These are phyloP conservation scores for Kluyveromyces aestuarii DNA, from an alignment of 805 yeast species.

Conservation along the genomic window DNA sequence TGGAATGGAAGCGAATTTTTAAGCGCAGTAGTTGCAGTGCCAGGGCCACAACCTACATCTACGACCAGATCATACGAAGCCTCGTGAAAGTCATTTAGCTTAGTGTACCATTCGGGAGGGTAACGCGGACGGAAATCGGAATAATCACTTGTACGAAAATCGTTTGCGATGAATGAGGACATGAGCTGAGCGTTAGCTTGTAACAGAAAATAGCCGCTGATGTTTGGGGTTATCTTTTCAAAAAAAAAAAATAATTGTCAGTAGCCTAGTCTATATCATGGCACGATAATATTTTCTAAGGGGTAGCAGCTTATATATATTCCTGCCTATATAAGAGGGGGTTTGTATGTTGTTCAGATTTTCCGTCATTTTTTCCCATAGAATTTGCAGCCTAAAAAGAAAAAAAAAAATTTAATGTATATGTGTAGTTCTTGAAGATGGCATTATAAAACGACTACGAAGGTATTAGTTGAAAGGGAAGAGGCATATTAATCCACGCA, in stretches of 20 bases:
- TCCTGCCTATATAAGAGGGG: no score
- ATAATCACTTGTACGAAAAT: conserved; percentile 47
- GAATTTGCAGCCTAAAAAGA: no score
- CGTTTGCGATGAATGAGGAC: conserved; percentile 52
- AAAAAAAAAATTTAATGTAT: no score
- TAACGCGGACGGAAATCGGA: conserved; percentile 58
- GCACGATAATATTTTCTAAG: background rate
- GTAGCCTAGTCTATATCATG: background rate
- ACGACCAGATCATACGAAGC: conserved; percentile 35
- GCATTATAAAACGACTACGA: no score
- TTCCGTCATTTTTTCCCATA: no score
- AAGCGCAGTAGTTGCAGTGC: conserved; percentile 55
- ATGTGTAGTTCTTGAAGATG: no score
- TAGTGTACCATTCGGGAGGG: conserved; percentile 40
- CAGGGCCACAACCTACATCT: conserved; percentile 79
- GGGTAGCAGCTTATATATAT: background rate
- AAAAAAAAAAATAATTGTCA: background rate
- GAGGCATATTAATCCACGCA: no score
- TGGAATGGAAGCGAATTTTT: conserved; percentile 29
- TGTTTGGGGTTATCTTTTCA: background rate
- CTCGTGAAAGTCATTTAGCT: conserved; percentile 35
- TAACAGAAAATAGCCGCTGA: background rate
- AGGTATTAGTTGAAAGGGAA: no score
- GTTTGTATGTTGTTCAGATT: no score
- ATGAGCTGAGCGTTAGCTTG: conserved; percentile 24